Percentiles rank a stretch among this genome's conserved stretches.
Conservation (phyloP, 148 eudicot species). For the Chenopodium album region DNA sequence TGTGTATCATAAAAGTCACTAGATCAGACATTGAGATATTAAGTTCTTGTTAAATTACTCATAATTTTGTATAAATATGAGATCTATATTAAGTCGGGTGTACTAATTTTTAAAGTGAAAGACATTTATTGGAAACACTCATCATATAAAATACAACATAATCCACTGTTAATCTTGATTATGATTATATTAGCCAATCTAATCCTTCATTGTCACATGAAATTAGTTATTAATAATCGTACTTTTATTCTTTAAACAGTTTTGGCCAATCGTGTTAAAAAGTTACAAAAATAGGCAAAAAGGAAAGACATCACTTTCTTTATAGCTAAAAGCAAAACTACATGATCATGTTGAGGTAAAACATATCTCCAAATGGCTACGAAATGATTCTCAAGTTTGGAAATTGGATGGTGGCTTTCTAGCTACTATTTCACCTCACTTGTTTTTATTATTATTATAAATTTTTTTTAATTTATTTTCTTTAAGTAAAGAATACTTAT, state of each 20-base stretch:
- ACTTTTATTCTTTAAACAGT: background rate
- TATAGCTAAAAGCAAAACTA: slow-evolving; percentile 12
- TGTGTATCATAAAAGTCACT: too few relatives aligned
- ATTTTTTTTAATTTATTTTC: too few relatives aligned
- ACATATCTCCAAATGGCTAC: slow-evolving; percentile 16
- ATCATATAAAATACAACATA: background rate
- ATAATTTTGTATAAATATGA: too few relatives aligned
- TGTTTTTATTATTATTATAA: too few relatives aligned
- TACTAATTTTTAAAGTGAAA: too few relatives aligned
- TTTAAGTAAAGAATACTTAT: background rate
- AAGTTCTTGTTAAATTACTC: too few relatives aligned
- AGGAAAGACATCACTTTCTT: slow-evolving; percentile 20
- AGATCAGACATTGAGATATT: too few relatives aligned
- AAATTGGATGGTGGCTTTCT: slow-evolving; percentile 16
- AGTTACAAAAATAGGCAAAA: slow-evolving; percentile 11
- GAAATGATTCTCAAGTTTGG: slow-evolving; percentile 27
- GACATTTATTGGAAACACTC: background rate
- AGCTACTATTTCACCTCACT: slow-evolving; percentile 6
- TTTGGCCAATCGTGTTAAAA: slow-evolving; percentile 1
- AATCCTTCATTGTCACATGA: slow-evolving; percentile 4
- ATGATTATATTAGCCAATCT: background rate
- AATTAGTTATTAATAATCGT: background rate
- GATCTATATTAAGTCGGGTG: too few relatives aligned
- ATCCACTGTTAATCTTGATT: background rate
- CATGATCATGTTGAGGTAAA: slow-evolving; percentile 21